A percentile compares a stretch with the other conserved stretches of the same genome.
phyloP scores from a whole-genome alignment of 495 filamentous ascomycete species.

The Astrothelium macrocarpum region DNA sequence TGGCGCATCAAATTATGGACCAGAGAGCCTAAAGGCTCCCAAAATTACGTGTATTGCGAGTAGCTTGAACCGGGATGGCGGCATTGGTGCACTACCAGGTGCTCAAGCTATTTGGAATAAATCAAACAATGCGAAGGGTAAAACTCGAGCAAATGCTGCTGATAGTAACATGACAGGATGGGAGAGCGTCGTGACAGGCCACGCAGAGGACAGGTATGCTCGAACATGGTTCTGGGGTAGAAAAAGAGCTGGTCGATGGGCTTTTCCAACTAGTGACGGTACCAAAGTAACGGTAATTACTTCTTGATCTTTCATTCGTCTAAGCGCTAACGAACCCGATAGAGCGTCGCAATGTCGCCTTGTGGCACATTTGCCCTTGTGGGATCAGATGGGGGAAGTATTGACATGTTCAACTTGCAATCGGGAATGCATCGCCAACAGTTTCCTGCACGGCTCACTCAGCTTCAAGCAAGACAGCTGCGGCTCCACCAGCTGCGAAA shows the following conservation, averaged over 20 bases:
- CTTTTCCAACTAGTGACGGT: conserved; percentile 76
- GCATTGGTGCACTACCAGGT: conserved; percentile 68
- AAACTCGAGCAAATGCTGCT: conserved; percentile 42
- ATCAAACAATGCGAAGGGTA: conserved; percentile 44
- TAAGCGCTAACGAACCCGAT: conserved; percentile 10
- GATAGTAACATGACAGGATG: conserved; percentile 71
- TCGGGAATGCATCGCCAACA: conserved; percentile 77
- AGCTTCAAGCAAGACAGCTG: conserved; percentile 53
- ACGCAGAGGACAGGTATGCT: conserved; percentile 71
- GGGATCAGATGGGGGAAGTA: conserved; percentile 67
- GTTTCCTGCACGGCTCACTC: conserved; percentile 63
- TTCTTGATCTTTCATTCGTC: conserved; percentile 8
- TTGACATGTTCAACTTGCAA: conserved; percentile 95
- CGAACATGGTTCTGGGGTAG: conserved; percentile 97
- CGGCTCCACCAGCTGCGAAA: conserved; percentile 41
- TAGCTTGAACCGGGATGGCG: conserved; percentile 85
- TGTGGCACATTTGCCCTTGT: conserved; percentile 94
- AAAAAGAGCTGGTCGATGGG: conserved; percentile 86
- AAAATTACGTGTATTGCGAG: conserved; percentile 84
- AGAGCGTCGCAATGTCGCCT: conserved; percentile 74
- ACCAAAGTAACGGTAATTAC: conserved; percentile 54
- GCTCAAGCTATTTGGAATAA: conserved; percentile 70
- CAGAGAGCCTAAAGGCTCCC: conserved; percentile 76
- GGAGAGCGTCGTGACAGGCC: conserved; percentile 95
- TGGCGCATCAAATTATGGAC: conserved; percentile 43